Evolutionary conservation across 192 early-diverging fungal genomes (phyloP), one percentile per base, ranked within the genome.

Genomic region (Phlyctochytrium arcticum): DNA sequence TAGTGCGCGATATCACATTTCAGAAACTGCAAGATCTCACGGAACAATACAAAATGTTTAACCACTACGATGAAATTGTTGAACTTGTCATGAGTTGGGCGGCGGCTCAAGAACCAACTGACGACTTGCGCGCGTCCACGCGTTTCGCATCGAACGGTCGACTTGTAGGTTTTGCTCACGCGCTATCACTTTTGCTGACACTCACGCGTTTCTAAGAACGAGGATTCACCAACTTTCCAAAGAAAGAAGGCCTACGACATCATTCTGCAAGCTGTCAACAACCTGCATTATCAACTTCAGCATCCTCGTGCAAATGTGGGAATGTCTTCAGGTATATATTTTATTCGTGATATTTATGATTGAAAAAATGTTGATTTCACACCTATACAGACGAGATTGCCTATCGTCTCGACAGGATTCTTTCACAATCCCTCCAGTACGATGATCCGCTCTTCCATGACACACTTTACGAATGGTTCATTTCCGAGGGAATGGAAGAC

Each of bases 401-500:
- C 39, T 49, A 73, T 57, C 67, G 70, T 47, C 31, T 50, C 19
- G 59, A 73, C 7, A 35, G 32, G 36, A 67, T 75, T 8, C 30
- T 82, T 27, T 44, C 48, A 10, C 62, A 59, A 3, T 70, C 75
- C 32, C 75, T 89, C 51, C 68, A 72, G 4, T 69, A 66, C 36
- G 70, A 78, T 31, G 88, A 90, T 53, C 65, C 65, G 0, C 66
- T 83, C 35, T 90, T 90, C 78, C 87, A 89, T 36, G 79, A 82
- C 54, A 63, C 62, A n/a, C 72, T 89, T 5, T 89, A 83, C 54
- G 78, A 87, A 31, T 88, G 83, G 87, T 68, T 89, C 33, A 63
- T 90, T 48, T 73, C 65, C 2, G 69, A 75, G 35, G 72, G 58
- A 30, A 70, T 74, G 29, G 54, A 65, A 4, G 57, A 82, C 19